Base-by-base conservation (phyloP, 2,329 filamentous ascomycete species). In the Fusarium bactridioides region DNA sequence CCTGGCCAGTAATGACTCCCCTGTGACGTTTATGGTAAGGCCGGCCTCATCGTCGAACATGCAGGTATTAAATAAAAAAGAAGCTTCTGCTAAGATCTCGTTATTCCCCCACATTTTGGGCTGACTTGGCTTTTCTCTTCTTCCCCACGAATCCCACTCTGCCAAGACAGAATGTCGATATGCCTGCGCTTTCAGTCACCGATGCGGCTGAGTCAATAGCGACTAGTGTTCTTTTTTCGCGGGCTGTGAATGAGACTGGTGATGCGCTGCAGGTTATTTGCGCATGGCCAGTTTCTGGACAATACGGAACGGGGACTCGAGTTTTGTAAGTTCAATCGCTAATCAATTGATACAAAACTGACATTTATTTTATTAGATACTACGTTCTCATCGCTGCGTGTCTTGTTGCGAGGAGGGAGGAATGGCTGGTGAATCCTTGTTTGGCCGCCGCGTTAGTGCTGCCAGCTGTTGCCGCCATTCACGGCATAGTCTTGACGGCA, bases 311-410 rank as follows among this genome's bases (percentile, higher is more conserved):
- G 8, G 88, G 88, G 0, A 86, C 86, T 2, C 81, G 88, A 70
- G 78, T 87, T 41, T 76, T 89, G 84, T 88, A 77, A 76, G 85
- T 80, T 15, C 4, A 18, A 1, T 6, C 4, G 9, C 33, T 3
- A 15, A 15, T 13, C 2, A 21, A 51, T 54, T 10, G 5, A 18
- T 4, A 21, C 25, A 10, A 4, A 15, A 21, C 25, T 69, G 11
- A 69, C 12, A 13, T 2, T n/a, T 13, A 1, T 1, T 4, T 33
- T 4, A 33, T 33, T 21, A 89, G 88, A 67, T 91, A 92, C 78
- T 92, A 93, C 77, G 84, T 88, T 47, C 85, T 92, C 4, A 86
- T 92, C 55, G 85, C 87, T 54, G 85, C 89, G 5, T 92, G 90
- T 74, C 84, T 92, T 7, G 79, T 92, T 53, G 89, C 88, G n/a